Evolutionary conservation across 2,329 filamentous ascomycete genomes (phyloP), one percentile per base, ranked within the genome.

Genomic region (Elsinoe fawcettii): DNA sequence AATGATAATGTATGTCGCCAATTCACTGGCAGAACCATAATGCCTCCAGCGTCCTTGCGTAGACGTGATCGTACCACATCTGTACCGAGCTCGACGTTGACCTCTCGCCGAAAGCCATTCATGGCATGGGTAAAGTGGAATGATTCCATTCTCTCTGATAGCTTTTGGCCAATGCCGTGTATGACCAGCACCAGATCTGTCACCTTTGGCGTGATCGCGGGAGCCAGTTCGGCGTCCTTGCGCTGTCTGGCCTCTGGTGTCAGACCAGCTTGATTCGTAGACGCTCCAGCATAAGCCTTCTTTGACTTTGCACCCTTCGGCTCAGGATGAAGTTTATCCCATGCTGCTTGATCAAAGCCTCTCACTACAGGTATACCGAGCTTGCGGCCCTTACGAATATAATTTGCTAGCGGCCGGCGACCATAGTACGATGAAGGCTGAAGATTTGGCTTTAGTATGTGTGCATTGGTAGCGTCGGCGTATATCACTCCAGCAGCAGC

Each of bases 121-220:
- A 97, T 92, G 4, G 90, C 88, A 69, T 97, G 92, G 0, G 93
- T 99, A 66, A 99, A 99, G 70, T 97, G 90, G 65, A 91, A 99
- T 64, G 90, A 96, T 70, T 97, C 92, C 60, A 97, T 89, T 11
- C 91, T 80, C 69, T 99, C 90, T 0, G 91, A 95, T 51, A 97
- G 80, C 69, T 99, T 97, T 70, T 99, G 93, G 0, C 93, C 93
- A 62, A 99, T 97, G 1, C 93, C 93, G 66, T 99, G 93, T 43
- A 93, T 88, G 8, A 97, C 89, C 3, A 99, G 78, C 1, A 97
- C 82, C 6, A 99, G 76, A 66, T 99, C 93, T 0, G 87, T 92
- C 4, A 95, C 88, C 60, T 84, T 83, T 1, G 84, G 84, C 25
- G 67, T 83, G 79, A 68, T 89, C 77, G 63, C 81, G 74, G 67